Conservation (phyloP, 352 stramenopile genomes). For the Pythium chondricola region DNA sequence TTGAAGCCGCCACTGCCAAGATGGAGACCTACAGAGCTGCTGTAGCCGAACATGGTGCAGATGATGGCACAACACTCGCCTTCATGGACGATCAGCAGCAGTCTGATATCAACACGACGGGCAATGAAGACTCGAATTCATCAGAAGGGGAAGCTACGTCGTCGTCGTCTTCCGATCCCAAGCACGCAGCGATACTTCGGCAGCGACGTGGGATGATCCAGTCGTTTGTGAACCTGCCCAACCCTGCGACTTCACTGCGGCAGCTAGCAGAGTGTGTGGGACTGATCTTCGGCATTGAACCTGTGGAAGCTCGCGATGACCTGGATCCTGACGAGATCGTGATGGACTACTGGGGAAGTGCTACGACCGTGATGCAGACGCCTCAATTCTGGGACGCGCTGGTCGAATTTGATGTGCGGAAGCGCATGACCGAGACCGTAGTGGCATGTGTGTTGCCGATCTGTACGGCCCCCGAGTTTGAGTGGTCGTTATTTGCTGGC, state of each 20-base stretch:
- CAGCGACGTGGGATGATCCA: constrained; percentile 20
- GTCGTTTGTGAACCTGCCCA: constrained; percentile 31
- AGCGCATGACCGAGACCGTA: constrained; percentile 36
- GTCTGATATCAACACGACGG: no score
- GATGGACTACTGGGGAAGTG: constrained; percentile 67
- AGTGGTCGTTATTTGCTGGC: constrained; percentile 32
- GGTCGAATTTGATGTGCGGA: constrained; percentile 34
- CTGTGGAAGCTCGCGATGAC: constrained; percentile 50
- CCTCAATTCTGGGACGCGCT: constrained; percentile 45
- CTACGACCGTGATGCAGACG: constrained; percentile 25
- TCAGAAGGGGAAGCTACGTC: not conserved
- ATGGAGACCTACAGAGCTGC: constrained; percentile 29
- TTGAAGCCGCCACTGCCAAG: constrained; percentile 18
- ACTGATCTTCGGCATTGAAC: constrained; percentile 54
- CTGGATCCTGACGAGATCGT: constrained; percentile 67
- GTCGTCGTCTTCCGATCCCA: not conserved
- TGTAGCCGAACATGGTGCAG: constrained; percentile 5
- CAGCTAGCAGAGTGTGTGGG: constrained; percentile 66
- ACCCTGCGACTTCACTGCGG: constrained; percentile 42
- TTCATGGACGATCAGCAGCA: no score
- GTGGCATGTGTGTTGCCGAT: constrained; percentile 50
- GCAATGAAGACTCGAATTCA: not conserved
- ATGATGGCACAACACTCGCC: not conserved
- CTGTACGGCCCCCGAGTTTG: constrained; percentile 55
- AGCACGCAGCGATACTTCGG: constrained; percentile 5